Percentiles rank a stretch among this genome's conserved stretches.
Evolutionary conservation across 73 alveolate species (phyloP).

Genomic region (Breviolum minutum): DNA sequence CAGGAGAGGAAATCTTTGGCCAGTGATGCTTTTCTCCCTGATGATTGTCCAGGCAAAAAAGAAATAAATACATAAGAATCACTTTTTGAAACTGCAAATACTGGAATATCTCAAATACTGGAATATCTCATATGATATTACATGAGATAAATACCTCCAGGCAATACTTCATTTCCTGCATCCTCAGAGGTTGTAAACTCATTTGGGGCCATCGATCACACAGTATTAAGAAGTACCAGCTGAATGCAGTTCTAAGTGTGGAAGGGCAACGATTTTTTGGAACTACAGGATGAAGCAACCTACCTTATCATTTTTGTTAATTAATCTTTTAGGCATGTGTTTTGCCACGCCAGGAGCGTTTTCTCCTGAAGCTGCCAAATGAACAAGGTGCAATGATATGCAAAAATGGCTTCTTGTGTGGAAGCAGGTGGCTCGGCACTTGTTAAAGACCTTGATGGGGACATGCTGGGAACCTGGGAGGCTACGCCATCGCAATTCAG

Average conservation of each 20-base stretch:
- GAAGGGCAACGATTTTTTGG: too few relatives aligned
- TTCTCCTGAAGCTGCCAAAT: slow-evolving; percentile 36
- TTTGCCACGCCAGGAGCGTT: slow-evolving; percentile 21
- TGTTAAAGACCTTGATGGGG: neutral
- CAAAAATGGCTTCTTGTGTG: neutral
- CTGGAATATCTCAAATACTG: too few relatives aligned
- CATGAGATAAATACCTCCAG: too few relatives aligned
- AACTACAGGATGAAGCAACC: neutral
- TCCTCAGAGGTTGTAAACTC: too few relatives aligned
- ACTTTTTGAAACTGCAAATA: too few relatives aligned
- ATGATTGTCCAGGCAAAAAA: too few relatives aligned
- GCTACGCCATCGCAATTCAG: slow-evolving; percentile 87
- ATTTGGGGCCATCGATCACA: too few relatives aligned
- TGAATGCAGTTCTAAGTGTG: too few relatives aligned
- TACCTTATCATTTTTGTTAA: neutral
- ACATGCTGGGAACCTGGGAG: slow-evolving; percentile 1
- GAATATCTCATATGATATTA: too few relatives aligned
- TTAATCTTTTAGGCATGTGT: neutral
- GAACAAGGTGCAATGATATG: neutral
- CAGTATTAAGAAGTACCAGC: too few relatives aligned
- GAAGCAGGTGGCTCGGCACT: neutral
- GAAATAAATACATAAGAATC: neutral
- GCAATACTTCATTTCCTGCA: too few relatives aligned
- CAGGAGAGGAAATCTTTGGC: neutral
- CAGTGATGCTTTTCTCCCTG: too few relatives aligned